Evolutionary conservation across 1,284 basidiomycete genomes (phyloP), one percentile per base, ranked within the genome.

Genomic region (Cutaneotrichosporon dermatis): DNA sequence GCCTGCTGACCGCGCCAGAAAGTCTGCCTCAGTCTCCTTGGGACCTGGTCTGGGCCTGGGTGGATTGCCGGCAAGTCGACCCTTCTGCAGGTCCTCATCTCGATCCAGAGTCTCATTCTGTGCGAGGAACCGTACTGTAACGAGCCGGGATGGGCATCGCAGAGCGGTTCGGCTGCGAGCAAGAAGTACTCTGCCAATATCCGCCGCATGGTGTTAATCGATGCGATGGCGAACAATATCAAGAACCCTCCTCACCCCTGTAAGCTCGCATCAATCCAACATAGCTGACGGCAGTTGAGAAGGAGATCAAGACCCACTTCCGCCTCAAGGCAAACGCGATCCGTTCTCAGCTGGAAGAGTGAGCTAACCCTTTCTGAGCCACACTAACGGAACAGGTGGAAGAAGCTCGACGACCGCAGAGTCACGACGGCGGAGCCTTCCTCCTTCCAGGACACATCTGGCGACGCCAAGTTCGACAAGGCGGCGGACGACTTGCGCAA

Each of bases 61-160:
- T 95, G 91, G 91, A 82, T 91, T 42, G 70, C 89, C 11, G 90
- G 91, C 44, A 87, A 86, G 73, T 92, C 89, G 12, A 93, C 91
- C 4, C 77, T 93, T 43, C 80, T 92, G 4, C 89, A 91, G 79
- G 88, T 86, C n/a, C 61, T 72, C 53, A 88, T 95, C 48, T 93
- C 90, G n/a, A 92, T 94, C 48, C 92, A 94, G 78, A 90, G 89
- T 6, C 89, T 95, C 87, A 93, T 94, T 64, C 79, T 93, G 33
- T 90, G 88, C 63, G 89, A 92, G 10, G 90, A 93, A 67, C 90
- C 91, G 6, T 91, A 90, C 71, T 74, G 89, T 59, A 93, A 92
- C 67, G 92, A 96, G 75, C 92, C 92, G 11, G 90, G 87, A 5
- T 92, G 89, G 90, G 86, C 88, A n/a, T 78, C 77, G 44, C 81